Evolutionary conservation across 1,139 yeast genomes (phyloP), one percentile per base, ranked within the genome.

Genomic region (Hanseniaspora gamundiae): DNA sequence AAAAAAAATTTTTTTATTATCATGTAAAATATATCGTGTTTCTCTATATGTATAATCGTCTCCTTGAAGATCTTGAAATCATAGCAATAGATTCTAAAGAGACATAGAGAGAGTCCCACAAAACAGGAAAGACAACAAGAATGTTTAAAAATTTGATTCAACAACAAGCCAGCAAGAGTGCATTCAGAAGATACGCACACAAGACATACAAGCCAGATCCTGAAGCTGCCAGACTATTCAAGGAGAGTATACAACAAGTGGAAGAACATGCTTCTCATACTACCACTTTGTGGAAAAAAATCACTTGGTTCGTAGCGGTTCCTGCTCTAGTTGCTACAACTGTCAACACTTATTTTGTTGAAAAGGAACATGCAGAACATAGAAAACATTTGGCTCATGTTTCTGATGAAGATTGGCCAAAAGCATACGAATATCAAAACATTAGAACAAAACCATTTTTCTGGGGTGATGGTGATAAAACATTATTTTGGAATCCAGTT

Each of bases 381-480:
- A 77, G 95, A 69, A 75, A 74, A 62, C 96, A 88, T 69, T 67
- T 74, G 59, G 73, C 71, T 54, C 85, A 83, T 59, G 71, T 85
- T 49, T 61, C 80, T 38, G 96, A 87, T 64, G 93, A 81, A 55
- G 94, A 87, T 65, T 83, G 94, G 87, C 96, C 95, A 58, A 70
- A 67, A 51, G 93, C 82, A 68, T 85, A 84, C 71, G 91, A 80
- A 53, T 91, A 78, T 76, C 88, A 81, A 73, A 88, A 91, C 74
- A 67, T 86, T 58, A 84, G 97, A 77, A 65, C 66, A 61, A 80
- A 78, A 67, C 81, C 83, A 64, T 83, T 76, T 76, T 88, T 86
- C 80, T 91, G 97, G 97, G 97, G 97, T 62, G 88, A 91, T 64
- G 97, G 98, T 63, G 95, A 87, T 74, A 80, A 85, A 76, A 86